These are phyloP conservation scores for Fusarium albosuccineum DNA, from an alignment of 2,329 filamentous ascomycete species.

Conservation along the genomic window DNA sequence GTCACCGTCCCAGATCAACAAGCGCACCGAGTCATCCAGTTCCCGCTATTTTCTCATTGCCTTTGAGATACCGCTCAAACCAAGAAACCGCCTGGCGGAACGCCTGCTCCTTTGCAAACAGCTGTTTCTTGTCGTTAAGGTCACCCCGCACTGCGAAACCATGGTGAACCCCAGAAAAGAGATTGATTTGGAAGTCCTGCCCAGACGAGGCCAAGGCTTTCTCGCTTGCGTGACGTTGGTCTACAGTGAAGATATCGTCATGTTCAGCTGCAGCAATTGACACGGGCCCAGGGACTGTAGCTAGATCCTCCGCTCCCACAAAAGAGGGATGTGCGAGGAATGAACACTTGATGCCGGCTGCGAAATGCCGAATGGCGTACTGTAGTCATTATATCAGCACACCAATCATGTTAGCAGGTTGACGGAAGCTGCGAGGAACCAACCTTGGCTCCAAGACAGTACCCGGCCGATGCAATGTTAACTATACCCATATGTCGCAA, in stretches of 20 bases:
- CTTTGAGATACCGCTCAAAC: background rate
- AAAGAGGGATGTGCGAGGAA: background rate
- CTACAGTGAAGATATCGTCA: background rate
- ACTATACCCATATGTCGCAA: background rate
- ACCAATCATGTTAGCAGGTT: no score
- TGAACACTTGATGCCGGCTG: background rate
- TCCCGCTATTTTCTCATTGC: no score
- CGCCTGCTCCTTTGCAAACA: background rate
- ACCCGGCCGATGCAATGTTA: background rate
- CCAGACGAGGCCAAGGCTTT: background rate
- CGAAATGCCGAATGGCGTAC: background rate
- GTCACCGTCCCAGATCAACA: no score
- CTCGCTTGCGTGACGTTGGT: background rate
- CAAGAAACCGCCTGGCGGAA: background rate
- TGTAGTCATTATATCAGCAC: background rate
- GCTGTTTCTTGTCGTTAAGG: background rate
- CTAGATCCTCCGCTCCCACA: background rate
- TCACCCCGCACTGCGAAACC: background rate
- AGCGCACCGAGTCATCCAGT: no score
- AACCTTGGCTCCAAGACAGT: conserved; percentile 1
- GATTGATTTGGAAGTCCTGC: background rate
- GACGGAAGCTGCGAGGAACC: background rate
- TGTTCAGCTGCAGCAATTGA: background rate
- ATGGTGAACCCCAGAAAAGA: background rate
- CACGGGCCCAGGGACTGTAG: background rate